Conservation (phyloP, 2,329 filamentous ascomycete species). For the Nothophaeocryptopus gaeumannii region DNA sequence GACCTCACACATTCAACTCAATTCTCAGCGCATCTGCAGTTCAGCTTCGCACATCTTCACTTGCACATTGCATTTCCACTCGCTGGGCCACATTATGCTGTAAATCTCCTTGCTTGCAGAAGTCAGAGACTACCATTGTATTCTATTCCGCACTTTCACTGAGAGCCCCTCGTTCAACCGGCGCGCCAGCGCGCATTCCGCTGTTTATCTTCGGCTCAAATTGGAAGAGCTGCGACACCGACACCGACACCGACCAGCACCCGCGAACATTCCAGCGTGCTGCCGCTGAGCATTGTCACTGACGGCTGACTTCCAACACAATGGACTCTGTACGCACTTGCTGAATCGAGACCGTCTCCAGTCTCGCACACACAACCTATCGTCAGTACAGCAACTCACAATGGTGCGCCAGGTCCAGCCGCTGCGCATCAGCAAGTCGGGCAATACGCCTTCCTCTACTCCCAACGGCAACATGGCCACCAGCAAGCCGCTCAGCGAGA, state of each 20-base stretch:
- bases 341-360: too few relatives aligned
- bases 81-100: too few relatives aligned
- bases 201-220: constrained; percentile 13
- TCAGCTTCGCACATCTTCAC: too few relatives aligned
- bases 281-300: constrained; percentile 9
- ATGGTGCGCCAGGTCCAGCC: constrained; percentile 61
- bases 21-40: neutral
- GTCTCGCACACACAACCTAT: too few relatives aligned
- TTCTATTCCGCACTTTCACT: too few relatives aligned
- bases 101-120: too few relatives aligned
- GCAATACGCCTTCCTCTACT: constrained; percentile 54
- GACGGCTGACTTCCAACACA: constrained; percentile 10
- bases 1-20: neutral
- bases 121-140: too few relatives aligned
- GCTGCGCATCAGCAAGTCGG: constrained; percentile 72
- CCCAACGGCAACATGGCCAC: constrained; percentile 56
- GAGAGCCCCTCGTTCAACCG: constrained; percentile 3
- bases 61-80: too few relatives aligned
- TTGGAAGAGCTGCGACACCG: too few relatives aligned
- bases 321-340: constrained; percentile 24
- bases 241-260: too few relatives aligned
- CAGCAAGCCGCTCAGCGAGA: constrained; percentile 75
- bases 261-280: constrained; percentile 18
- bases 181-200: constrained; percentile 20
- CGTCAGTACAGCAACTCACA: constrained; percentile 11